A percentile compares a stretch with the other conserved stretches of the same genome.
phyloP scores from a whole-genome alignment of 2,329 filamentous ascomycete species.

The Stemphylium lycopersici region DNA sequence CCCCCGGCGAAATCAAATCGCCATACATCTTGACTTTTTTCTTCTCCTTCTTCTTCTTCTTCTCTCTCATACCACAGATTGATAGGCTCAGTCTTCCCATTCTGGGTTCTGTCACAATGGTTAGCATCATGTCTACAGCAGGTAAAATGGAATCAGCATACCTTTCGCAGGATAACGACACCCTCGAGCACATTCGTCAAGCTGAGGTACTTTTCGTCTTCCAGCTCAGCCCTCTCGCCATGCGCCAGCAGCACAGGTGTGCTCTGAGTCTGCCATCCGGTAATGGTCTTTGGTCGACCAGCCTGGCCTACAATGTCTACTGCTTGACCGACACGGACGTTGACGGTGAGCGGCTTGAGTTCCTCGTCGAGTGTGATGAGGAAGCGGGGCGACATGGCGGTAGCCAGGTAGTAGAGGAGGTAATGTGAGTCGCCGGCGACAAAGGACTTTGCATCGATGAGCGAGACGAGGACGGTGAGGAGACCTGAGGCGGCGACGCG shows the following conservation, averaged over 20 bases:
- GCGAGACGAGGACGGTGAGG: conserved; percentile 85
- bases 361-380: conserved; percentile 95
- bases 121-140: conserved; percentile 11
- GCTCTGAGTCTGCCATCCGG: conserved; percentile 98
- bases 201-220: conserved; percentile 96
- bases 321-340: conserved; percentile 95
- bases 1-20: not conserved
- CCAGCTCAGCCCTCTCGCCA: conserved; percentile 92
- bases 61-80: not conserved
- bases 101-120: conserved; percentile 51
- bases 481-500: conserved; percentile 88
- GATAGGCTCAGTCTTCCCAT: conserved; percentile 49
- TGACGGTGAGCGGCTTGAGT: conserved; percentile 90
- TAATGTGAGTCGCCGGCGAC: conserved; percentile 79
- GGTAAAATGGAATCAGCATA: conserved; percentile 54
- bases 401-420: conserved; percentile 95
- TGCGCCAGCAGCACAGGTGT: conserved; percentile 96
- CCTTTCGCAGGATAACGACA: conserved; percentile 95
- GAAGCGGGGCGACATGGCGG: conserved; percentile 96
- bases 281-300: conserved; percentile 97
- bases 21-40: conserved; percentile 4
- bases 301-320: conserved; percentile 98
- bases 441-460: conserved; percentile 94
- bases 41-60: not conserved
- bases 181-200: conserved; percentile 91